Percentiles rank a stretch among this genome's conserved stretches.
Conservation (phyloP, 106 monocot species). For the Posidonia australis region DNA sequence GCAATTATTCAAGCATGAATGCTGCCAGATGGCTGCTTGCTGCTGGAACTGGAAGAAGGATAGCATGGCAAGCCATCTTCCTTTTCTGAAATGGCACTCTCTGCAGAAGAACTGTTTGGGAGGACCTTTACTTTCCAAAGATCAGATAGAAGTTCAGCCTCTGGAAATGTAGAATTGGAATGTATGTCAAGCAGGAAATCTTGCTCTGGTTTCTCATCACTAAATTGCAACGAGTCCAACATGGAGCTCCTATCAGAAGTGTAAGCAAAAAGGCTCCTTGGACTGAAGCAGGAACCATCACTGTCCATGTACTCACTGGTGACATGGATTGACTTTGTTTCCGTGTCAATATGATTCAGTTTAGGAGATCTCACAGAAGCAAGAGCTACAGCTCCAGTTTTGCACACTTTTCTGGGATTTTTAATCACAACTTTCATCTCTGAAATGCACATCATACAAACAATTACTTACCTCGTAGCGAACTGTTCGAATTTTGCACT, state of each 20-base stretch:
- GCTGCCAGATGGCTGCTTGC: constrained; percentile 10
- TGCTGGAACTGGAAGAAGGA: constrained; percentile 21
- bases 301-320: constrained; percentile 24
- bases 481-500: too few relatives aligned
- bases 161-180: constrained; percentile 43
- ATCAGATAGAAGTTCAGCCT: constrained; percentile 58
- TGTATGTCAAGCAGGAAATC: constrained; percentile 54
- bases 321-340: constrained; percentile 1
- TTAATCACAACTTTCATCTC: not conserved
- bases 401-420: constrained; percentile 4
- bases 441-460: not conserved
- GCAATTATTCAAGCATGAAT: not conserved
- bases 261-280: constrained; percentile 17
- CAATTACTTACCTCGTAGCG: too few relatives aligned
- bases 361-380: not conserved
- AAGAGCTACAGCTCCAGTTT: not conserved
- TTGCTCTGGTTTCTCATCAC: constrained; percentile 39
- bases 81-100: constrained; percentile 22
- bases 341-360: not conserved
- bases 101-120: constrained; percentile 10
- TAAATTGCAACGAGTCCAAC: constrained; percentile 18
- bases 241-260: constrained; percentile 22
- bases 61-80: constrained; percentile 15
- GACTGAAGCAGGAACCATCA: constrained; percentile 31
- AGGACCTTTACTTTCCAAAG: constrained; percentile 23